Conservation (phyloP, 2,329 filamentous ascomycete species). For the Clarireedia sp. region DNA sequence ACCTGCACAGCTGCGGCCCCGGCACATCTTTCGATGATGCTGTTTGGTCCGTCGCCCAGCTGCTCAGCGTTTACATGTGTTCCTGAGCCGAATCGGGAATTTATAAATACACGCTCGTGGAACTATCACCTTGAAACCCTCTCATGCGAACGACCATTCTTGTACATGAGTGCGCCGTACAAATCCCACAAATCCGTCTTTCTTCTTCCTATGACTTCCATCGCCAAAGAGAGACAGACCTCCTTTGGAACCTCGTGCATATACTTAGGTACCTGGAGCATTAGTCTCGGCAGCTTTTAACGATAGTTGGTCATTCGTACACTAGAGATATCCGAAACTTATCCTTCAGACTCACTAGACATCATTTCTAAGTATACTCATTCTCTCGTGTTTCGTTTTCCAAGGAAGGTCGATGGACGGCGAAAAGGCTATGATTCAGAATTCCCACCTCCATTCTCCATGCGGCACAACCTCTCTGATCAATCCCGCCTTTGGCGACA, state of each 20-base stretch:
- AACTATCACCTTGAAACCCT: background rate
- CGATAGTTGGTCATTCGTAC: conserved; percentile 2
- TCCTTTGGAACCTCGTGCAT: conserved; percentile 1
- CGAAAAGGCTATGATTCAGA: no score
- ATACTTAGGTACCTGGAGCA: background rate
- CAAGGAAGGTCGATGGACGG: no score
- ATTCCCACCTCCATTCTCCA: background rate
- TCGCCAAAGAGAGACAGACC: background rate
- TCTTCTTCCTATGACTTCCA: conserved; percentile 6
- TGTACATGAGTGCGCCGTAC: background rate
- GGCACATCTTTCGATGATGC: background rate
- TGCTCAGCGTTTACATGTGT: conserved; percentile 1
- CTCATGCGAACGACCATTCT: background rate
- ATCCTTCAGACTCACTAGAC: background rate
- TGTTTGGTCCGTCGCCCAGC: background rate
- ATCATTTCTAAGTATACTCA: no score
- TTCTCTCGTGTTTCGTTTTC: no score
- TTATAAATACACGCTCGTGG: background rate
- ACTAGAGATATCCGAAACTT: conserved; percentile 6
- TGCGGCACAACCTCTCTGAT: background rate
- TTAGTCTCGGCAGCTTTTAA: background rate
- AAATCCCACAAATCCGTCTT: conserved; percentile 1
- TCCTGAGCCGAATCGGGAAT: conserved; percentile 3
- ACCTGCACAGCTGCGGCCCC: background rate
- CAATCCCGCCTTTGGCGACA: conserved; percentile 9